These are phyloP conservation scores for Phialocephala subalpina DNA, from an alignment of 2,329 filamentous ascomycete species.

Conservation along the genomic window DNA sequence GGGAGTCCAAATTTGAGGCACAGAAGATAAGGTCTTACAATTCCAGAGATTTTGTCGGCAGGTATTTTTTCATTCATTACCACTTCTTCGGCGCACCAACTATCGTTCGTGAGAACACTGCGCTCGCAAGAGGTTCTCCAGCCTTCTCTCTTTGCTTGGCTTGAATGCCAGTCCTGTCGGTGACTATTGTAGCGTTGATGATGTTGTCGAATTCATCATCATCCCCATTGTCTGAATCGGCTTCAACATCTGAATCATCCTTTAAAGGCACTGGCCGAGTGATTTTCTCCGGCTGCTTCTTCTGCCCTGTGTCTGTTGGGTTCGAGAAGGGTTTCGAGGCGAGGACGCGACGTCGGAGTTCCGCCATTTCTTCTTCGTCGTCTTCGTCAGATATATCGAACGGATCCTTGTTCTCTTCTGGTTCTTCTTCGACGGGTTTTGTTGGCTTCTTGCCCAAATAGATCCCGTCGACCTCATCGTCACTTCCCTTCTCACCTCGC, in stretches of 20 bases:
- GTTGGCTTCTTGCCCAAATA: conserved; percentile 64
- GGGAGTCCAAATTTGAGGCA: neutral
- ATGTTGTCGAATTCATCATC: conserved; percentile 92
- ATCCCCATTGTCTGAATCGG: conserved; percentile 72
- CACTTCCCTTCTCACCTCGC: conserved; percentile 54
- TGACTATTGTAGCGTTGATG: conserved; percentile 89
- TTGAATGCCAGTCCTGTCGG: conserved; percentile 80
- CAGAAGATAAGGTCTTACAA: too few species aligned
- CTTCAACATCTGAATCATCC: conserved; percentile 72
- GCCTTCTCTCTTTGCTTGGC: conserved; percentile 66
- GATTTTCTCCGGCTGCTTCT: conserved; percentile 68
- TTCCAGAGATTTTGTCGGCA: too few species aligned
- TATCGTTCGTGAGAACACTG: conserved; percentile 45
- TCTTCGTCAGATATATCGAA: conserved; percentile 82
- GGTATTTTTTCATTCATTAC: conserved; percentile 32
- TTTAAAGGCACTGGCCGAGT: conserved; percentile 61
- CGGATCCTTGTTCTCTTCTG: conserved; percentile 64
- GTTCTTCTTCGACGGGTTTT: conserved; percentile 49
- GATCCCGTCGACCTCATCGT: conserved; percentile 62
- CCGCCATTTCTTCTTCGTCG: conserved; percentile 88
- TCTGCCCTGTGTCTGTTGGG: conserved; percentile 55
- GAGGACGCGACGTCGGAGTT: conserved; percentile 88
- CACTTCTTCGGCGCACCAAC: conserved; percentile 47
- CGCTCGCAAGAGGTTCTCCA: conserved; percentile 42
- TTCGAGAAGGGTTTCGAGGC: conserved; percentile 89